Base-by-base conservation (phyloP, 1,284 basidiomycete genomes). In the Ganoderma sinense region DNA sequence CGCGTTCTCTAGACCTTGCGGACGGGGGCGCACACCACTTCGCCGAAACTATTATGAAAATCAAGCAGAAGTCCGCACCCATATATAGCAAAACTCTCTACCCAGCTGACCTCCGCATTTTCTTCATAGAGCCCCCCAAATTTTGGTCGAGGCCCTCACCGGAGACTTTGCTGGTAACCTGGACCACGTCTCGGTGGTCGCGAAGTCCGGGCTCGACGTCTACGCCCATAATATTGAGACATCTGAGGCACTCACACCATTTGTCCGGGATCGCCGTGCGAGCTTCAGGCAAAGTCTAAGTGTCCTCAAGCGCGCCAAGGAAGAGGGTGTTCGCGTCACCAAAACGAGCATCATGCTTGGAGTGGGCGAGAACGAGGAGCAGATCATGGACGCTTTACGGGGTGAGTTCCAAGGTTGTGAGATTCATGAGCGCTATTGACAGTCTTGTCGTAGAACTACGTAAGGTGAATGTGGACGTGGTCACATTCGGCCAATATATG, bases 401-500 rank as follows among this genome's bases (percentile, higher is more conserved):
- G 94, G 97, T 95, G 71, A 75, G 86, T 64, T 43, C 55, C 26
- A 63, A n/a, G 8, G 43, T 10, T 65, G 14, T 51, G 29, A 20
- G 55, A 48, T 31, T 59, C 48, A 59, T 69, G 23, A 60, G 65
- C 60, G 55, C 45, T 53, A 40, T 39, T 65, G 40, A 45, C 26
- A 48, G 18, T 11, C 39, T 20, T 10, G 41, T 23, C 65, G 62
- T 78, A 96, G 97, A 97, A 75, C 87, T 99, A 4, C 91, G 97
- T 55, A 92, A 91, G 73, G 86, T 90, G 48, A 87, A 96, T 72
- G 97, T 99, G 43, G 97, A 99, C 79, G 97, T 99, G 11, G 97
- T 99, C 40, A 99, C 98, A 0, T 99, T 99, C 79, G 98, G 98
- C 1, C 98, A 99, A 84, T 99, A 99, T 83, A 99, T 99, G 98